Conservation (phyloP, 331 rosid species). For the Acacia concinna region DNA sequence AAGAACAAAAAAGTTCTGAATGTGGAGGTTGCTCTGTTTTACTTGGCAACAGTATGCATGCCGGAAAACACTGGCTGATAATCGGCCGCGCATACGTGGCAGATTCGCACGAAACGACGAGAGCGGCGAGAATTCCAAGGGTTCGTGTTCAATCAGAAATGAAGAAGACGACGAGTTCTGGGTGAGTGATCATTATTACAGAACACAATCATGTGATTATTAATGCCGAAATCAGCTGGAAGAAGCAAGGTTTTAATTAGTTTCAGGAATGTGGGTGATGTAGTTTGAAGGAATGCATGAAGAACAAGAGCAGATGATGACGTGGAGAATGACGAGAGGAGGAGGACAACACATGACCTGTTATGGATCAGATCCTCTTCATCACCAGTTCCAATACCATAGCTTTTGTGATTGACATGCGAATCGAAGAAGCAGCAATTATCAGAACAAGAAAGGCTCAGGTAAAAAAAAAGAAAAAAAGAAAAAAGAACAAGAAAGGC, state of each 20-base stretch:
- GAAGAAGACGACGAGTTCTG: conserved; percentile 69
- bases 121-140: conserved; percentile 47
- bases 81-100: conserved; percentile 85
- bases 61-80: conserved; percentile 90
- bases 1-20: conserved; percentile 4
- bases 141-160: conserved; percentile 50
- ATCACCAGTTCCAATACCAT: conserved; percentile 44
- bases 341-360: conserved; percentile 38
- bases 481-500: neutral
- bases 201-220: neutral
- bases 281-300: conserved; percentile 63
- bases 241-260: neutral
- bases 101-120: conserved; percentile 89
- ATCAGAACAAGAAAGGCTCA: neutral
- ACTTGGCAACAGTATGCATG: conserved; percentile 73
- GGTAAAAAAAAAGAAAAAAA: too few species aligned
- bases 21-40: conserved; percentile 11
- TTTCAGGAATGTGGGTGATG: neutral
- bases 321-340: conserved; percentile 39
- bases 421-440: neutral
- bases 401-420: conserved; percentile 43
- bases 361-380: conserved; percentile 32
- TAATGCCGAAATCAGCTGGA: neutral
- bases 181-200: conserved; percentile 38
- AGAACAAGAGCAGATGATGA: conserved; percentile 46